Base-by-base conservation (phyloP, 2,329 filamentous ascomycete species). In the Aspergillus tubingensis region DNA sequence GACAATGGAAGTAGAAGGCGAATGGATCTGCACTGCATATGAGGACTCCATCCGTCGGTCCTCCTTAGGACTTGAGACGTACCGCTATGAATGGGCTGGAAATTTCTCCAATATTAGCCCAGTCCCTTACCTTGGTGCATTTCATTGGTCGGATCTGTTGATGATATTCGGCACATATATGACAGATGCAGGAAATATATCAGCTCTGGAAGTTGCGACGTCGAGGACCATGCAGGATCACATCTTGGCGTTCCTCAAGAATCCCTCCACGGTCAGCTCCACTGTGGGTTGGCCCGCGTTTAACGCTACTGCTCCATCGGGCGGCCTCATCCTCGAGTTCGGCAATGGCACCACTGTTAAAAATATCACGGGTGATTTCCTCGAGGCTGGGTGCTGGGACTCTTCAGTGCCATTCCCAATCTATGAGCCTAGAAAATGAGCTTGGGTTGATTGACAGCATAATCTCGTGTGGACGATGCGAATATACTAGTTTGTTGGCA, bases 61-160 rank as follows among this genome's bases (percentile, higher is more conserved):
- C 11, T 58, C 57, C 2, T 23, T 54, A n/a, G 62, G 65, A 3
- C 38, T 66, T 11, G 56, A 63, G 2, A 77, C 77, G 2, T 80
- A 74, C 63, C 76, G 77, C n/a, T 80, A 78, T 64, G 67, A 73
- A 44, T 79, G 78, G 62, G 71, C 72, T 2, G 78, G 77, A 4
- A 52, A 38, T 8, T 80, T 78, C 64, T 67, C 75, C 19, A 80
- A 81, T 60, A 72, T 80, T 38, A 70, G 72, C 15, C 74, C 74
- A 0, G 67, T 67, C 25, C 60, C 69, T 1, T 81, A 77, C 76
- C 70, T 80, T 47, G 78, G 79, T 10, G 78, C 78, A 1, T 81
- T 77, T 53, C 79, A 81, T 59, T 71, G 68, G 43, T 67, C 68
- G 5, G 68, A 70, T 51, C 54, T 69, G 5, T 43, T 65, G 3